A percentile compares a stretch with the other conserved stretches of the same genome.
Conservation (phyloP, 352 stramenopile genomes). For the Pythium inflatum region DNA sequence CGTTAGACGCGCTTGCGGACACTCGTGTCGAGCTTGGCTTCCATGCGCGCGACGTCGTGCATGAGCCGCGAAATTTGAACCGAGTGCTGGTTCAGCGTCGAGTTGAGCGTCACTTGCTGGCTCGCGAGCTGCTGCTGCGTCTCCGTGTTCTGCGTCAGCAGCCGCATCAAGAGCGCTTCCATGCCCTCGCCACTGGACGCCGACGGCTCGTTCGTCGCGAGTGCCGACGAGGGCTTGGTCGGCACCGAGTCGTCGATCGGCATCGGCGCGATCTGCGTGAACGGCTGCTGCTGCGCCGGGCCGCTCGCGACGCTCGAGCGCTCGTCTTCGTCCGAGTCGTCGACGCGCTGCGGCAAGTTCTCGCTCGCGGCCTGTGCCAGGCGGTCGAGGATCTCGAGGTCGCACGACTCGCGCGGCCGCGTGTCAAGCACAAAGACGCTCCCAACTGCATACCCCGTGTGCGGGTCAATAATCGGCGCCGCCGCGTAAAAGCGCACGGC, state of each 20-base stretch:
- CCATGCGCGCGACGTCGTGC: constrained; percentile 73
- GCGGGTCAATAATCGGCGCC: constrained; percentile 67
- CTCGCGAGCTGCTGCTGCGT: constrained; percentile 81
- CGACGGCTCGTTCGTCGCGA: constrained; percentile 8
- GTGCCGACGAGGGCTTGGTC: constrained; percentile 24
- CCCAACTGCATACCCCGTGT: constrained; percentile 61
- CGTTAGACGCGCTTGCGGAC: constrained; percentile 27
- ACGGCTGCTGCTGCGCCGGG: constrained; percentile 11
- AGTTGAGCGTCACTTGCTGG: constrained; percentile 74
- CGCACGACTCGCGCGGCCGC: constrained; percentile 66
- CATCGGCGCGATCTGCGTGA: constrained; percentile 40
- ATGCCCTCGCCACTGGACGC: constrained; percentile 44
- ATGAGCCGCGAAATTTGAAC: constrained; percentile 80
- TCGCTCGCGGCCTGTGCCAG: constrained; percentile 60
- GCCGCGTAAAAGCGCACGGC: constrained; percentile 95
- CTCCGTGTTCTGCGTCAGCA: constrained; percentile 84
- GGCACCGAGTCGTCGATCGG: constrained; percentile 14
- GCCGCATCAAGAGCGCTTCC: constrained; percentile 75
- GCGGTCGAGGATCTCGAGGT: constrained; percentile 71
- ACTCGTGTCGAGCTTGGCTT: constrained; percentile 70
- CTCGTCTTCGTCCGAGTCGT: constrained; percentile 9
- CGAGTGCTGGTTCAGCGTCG: constrained; percentile 67
- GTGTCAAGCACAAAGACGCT: constrained; percentile 87
- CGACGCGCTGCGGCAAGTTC: constrained; percentile 44
- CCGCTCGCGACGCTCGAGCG: constrained; percentile 5